phyloP scores from a whole-genome alignment of 257 asterid species.

The Solanum ossicruentum region DNA sequence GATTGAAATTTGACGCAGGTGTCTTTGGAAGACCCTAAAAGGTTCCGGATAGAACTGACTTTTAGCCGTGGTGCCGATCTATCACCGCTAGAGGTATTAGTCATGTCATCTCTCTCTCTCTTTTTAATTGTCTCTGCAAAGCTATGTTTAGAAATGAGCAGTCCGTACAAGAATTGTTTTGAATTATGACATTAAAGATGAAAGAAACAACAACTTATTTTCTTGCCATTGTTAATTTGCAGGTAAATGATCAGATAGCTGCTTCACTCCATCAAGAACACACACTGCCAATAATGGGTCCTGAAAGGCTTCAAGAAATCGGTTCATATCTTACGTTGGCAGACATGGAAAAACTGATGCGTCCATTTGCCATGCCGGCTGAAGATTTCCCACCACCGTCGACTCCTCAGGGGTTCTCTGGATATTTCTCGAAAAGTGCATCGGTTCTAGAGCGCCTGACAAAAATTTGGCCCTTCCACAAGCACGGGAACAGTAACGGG shows the following conservation, averaged over 20 bases:
- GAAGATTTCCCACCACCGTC: slow-evolving; percentile 91
- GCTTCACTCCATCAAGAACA: slow-evolving; percentile 72
- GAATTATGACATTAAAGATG: neutral
- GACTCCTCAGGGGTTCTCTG: slow-evolving; percentile 74
- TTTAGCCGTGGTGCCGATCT: slow-evolving; percentile 92
- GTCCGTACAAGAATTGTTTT: neutral
- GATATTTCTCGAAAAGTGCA: slow-evolving; percentile 89
- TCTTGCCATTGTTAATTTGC: slow-evolving; percentile 2
- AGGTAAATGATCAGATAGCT: slow-evolving; percentile 60
- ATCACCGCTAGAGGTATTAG: slow-evolving; percentile 73
- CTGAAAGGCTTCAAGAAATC: slow-evolving; percentile 82
- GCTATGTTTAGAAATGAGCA: neutral
- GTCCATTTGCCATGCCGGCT: slow-evolving; percentile 85
- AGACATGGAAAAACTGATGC: slow-evolving; percentile 74
- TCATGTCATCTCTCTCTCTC: neutral
- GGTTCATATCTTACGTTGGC: slow-evolving; percentile 62
- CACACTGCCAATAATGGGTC: slow-evolving; percentile 83
- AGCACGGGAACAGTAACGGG: slow-evolving; percentile 38
- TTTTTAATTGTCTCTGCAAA: neutral
- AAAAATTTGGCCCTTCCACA: slow-evolving; percentile 82
- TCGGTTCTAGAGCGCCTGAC: slow-evolving; percentile 81
- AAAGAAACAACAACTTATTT: neutral
- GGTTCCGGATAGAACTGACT: slow-evolving; percentile 75
- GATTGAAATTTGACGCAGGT: slow-evolving; percentile 35
- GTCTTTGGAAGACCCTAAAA: slow-evolving; percentile 72